Evolutionary conservation across 2,329 filamentous ascomycete species (phyloP).

Genomic region (Colletotrichum sp.): DNA sequence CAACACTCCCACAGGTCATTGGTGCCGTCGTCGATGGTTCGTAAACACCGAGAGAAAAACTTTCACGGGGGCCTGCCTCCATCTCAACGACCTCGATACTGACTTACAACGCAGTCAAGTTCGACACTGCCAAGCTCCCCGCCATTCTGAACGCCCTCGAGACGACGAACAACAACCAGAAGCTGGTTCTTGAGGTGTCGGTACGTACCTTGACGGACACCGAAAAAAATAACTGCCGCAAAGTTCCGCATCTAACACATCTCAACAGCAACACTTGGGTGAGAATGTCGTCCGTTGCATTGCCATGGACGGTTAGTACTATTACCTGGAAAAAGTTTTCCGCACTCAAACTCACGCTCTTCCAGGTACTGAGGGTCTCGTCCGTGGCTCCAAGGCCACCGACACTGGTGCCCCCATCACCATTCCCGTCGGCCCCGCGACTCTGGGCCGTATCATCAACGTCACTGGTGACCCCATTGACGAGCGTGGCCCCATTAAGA

Average conservation of each 20-base stretch:
- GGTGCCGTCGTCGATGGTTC: conserved; percentile 98
- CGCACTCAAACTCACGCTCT: conserved; percentile 17
- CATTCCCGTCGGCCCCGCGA: conserved; percentile 91
- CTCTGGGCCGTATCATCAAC: conserved; percentile 99
- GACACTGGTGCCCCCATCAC: conserved; percentile 96
- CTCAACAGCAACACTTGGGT: conserved; percentile 91
- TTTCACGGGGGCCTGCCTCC: neutral
- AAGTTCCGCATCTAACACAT: conserved; percentile 37
- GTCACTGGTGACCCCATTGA: conserved; percentile 99
- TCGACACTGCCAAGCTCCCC: conserved; percentile 91
- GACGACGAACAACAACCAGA: conserved; percentile 89
- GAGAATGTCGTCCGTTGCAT: conserved; percentile 99
- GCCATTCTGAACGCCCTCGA: conserved; percentile 96
- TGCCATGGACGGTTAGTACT: conserved; percentile 95
- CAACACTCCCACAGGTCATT: conserved; percentile 83
- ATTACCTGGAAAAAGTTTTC: conserved; percentile 22
- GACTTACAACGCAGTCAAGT: conserved; percentile 74
- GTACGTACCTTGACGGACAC: conserved; percentile 57
- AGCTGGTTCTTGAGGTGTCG: conserved; percentile 94
- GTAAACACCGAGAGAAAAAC: conserved; percentile 39
- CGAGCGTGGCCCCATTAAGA: conserved; percentile 98
- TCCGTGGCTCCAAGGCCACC: conserved; percentile 82
- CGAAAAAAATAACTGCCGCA: neutral
- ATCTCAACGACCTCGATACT: conserved; percentile 9
- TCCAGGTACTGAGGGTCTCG: conserved; percentile 97